Evolutionary conservation across 1,284 basidiomycete species (phyloP), one percentile per base, ranked within the genome.

Genomic region (Bondarzewia mesenterica): DNA sequence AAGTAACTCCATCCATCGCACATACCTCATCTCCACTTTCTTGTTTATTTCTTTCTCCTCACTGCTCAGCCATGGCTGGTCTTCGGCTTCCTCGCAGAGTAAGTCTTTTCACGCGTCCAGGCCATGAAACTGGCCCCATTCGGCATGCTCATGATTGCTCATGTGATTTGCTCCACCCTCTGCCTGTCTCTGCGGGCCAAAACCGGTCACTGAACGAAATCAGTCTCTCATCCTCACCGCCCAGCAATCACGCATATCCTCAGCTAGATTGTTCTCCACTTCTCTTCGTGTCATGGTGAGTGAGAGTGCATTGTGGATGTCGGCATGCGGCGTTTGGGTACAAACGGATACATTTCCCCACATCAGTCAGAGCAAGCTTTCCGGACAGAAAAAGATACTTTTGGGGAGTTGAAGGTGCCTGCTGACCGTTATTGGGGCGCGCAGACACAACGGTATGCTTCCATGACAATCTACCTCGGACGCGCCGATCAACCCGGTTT

Each of bases 351-450:
- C 29, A n/a, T n/a, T n/a, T 37, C 27, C 25, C n/a, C 20, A 18
- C 20, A n/a, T 32, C 45, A 66, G 65, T 61, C 68, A 46, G 63
- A 65, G 29, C 71, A 79, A 62, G 71, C 75, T 50, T 82, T 73
- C 66, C 82, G 88, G 45, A 66, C 70, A 12, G 89, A 93, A 65
- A 80, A 72, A 53, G 92, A 95, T 68, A 94, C 93, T 4, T 95
- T 95, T 63, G 92, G 92, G 44, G 89, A 93, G 49, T 80, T 99
- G 48, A 77, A 91, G 61, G 96, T 99, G 42, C 95, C 96, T 36
- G 82, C 88, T 20, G 89, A 98, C 62, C 81, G 87, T 49, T 98
- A 98, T 73, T 99, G 95, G 93, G 96, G 96, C 53, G 95, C 95
- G 16, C 96, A 99, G 72, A 99, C 96, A 27, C 96, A 99, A 68